A percentile compares a stretch with the other conserved stretches of the same genome.
phyloP scores from a whole-genome alignment of 768 basidiomycete species.

The Cyclocybe cylindracea region DNA sequence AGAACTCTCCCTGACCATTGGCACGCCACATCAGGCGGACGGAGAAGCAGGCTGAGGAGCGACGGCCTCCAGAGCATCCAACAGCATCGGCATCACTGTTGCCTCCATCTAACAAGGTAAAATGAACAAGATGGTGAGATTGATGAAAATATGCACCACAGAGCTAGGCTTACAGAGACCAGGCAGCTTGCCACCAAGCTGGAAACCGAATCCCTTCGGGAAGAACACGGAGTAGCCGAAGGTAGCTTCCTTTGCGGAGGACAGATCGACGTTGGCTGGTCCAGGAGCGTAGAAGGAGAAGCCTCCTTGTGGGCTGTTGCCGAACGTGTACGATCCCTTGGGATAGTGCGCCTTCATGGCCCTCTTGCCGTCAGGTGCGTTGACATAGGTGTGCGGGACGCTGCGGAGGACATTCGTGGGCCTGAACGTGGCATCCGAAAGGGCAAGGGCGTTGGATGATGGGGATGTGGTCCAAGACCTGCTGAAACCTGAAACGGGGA shows the following conservation, averaged over 20 bases:
- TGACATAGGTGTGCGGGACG: conserved; percentile 42
- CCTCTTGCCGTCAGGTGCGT: conserved; percentile 50
- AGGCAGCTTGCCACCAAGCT: conserved; percentile 72
- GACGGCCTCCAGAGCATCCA: conserved; percentile 66
- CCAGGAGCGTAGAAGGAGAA: conserved; percentile 75
- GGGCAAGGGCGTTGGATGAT: conserved; percentile 33
- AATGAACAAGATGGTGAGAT: conserved; percentile 6
- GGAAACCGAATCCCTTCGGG: conserved; percentile 60
- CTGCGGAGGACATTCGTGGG: conserved; percentile 37
- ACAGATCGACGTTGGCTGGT: conserved; percentile 49
- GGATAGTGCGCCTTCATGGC: conserved; percentile 57
- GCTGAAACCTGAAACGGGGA: conserved; percentile 36
- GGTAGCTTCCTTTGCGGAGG: conserved; percentile 64
- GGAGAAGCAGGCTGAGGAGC: conserved; percentile 58
- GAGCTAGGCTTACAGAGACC: conserved; percentile 57
- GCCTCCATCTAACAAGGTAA: conserved; percentile 49
- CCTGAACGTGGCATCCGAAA: conserved; percentile 47
- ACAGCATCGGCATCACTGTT: conserved; percentile 45
- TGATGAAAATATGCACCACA: not conserved
- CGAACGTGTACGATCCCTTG: conserved; percentile 56
- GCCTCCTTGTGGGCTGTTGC: conserved; percentile 50
- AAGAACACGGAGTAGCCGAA: conserved; percentile 67
- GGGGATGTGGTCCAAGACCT: conserved; percentile 51
- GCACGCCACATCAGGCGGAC: conserved; percentile 71
- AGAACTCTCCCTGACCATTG: conserved; percentile 62